Percentiles rank a stretch among this genome's conserved stretches.
These are phyloP conservation scores for Trichomonascus vanleenenianus DNA, from an alignment of 805 yeast genomes.

Conservation along the genomic window DNA sequence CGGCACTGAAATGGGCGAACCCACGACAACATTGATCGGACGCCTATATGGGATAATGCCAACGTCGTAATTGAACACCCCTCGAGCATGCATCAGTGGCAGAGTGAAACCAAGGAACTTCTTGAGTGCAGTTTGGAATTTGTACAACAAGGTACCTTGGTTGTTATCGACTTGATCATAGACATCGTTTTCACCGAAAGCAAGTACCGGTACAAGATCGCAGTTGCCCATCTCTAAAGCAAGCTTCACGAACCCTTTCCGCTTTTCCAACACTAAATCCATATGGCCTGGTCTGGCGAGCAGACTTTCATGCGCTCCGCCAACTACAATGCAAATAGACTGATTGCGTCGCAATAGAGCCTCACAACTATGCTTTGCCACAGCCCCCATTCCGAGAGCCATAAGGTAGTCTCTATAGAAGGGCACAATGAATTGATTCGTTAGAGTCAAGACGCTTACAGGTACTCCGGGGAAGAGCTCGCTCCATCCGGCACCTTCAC, in stretches of 20 bases:
- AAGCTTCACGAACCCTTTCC: conserved; percentile 83
- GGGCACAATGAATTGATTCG: conserved; percentile 81
- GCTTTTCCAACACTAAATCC: conserved; percentile 62
- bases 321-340: conserved; percentile 84
- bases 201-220: conserved; percentile 76
- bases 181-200: conserved; percentile 81
- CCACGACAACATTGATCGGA: conserved; percentile 63
- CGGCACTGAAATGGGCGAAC: conserved; percentile 33
- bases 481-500: conserved; percentile 70
- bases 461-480: conserved; percentile 77
- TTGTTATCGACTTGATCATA: conserved; percentile 43
- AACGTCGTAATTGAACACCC: conserved; percentile 84
- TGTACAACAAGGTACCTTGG: conserved; percentile 39
- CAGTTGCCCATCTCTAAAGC: conserved; percentile 78
- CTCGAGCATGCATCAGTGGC: conserved; percentile 88
- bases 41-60: conserved; percentile 84
- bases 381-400: conserved; percentile 77
- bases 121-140: conserved; percentile 68
- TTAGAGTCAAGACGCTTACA: conserved; percentile 67
- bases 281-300: conserved; percentile 51
- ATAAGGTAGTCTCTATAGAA: conserved; percentile 79
- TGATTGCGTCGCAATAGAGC: conserved; percentile 55
- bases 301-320: conserved; percentile 91
- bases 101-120: conserved; percentile 69
- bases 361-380: conserved; percentile 63